These are phyloP conservation scores for Coemansia sp. DNA, from an alignment of 371 early-diverging fungal genomes.

Conservation along the genomic window DNA sequence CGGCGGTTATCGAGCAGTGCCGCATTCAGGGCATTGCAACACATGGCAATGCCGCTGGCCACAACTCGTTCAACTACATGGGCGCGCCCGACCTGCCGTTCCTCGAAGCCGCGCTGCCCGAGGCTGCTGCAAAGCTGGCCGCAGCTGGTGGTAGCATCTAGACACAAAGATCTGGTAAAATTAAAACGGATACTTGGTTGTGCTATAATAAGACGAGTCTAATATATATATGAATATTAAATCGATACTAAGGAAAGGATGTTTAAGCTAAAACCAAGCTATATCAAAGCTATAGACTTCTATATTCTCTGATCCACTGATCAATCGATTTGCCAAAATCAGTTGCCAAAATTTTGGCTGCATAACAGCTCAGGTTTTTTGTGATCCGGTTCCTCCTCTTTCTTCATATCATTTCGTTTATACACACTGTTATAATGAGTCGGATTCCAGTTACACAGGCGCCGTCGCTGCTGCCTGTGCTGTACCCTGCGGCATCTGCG, in stretches of 20 bases:
- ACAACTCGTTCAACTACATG: constrained; percentile 55
- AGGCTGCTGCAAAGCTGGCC: background rate
- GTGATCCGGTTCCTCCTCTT: too few species aligned
- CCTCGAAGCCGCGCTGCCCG: background rate
- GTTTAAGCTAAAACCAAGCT: too few species aligned
- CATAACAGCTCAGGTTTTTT: too few species aligned
- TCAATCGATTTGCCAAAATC: too few species aligned
- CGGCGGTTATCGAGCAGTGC: constrained; percentile 57
- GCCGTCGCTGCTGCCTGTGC: constrained; percentile 52
- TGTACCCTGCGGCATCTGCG: constrained; percentile 40
- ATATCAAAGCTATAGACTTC: too few species aligned
- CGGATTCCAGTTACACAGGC: constrained; percentile 52
- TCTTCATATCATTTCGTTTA: background rate
- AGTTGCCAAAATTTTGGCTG: too few species aligned
- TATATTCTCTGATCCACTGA: too few species aligned
- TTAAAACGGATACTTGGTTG: background rate
- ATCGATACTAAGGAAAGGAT: too few species aligned
- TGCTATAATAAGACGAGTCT: background rate
- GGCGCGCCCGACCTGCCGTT: constrained; percentile 58
- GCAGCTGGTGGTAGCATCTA: background rate
- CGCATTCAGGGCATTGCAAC: constrained; percentile 55
- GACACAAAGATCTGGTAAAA: background rate
- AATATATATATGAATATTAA: too few species aligned
- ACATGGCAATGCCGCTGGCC: constrained; percentile 69
- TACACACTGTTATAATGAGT: constrained; percentile 19